These are phyloP conservation scores for Fraxinus platypoda DNA, from an alignment of 305 asterid genomes.

Conservation along the genomic window DNA sequence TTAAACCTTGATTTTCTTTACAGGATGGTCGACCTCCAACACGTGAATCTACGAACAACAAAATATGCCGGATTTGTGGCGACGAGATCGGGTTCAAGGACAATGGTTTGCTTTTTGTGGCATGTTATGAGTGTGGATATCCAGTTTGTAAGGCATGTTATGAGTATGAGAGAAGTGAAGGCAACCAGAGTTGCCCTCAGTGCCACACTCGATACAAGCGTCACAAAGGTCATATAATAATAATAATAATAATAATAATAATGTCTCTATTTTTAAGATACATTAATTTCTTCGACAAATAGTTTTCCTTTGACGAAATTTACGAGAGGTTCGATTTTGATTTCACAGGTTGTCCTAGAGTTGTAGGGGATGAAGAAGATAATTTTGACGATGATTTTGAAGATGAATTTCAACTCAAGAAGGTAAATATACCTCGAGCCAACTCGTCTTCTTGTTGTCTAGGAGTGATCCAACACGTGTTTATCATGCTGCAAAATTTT, in stretches of 20 bases:
- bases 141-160: constrained; percentile 78
- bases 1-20: neutral
- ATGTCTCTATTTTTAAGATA: neutral
- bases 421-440: neutral
- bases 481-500: too few species aligned
- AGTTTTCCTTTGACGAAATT: neutral
- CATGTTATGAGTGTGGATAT: constrained; percentile 61
- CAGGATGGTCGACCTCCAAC: constrained; percentile 19
- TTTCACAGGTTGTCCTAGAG: constrained; percentile 56
- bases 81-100: constrained; percentile 61
- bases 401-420: constrained; percentile 56
- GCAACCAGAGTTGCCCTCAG: constrained; percentile 67
- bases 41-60: constrained; percentile 21
- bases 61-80: constrained; percentile 57
- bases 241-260: neutral
- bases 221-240: constrained; percentile 46
- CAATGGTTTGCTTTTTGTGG: constrained; percentile 51
- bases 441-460: neutral
- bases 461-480: too few species aligned
- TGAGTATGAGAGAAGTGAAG: constrained; percentile 71
- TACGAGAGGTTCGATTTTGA: neutral
- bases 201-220: constrained; percentile 69
- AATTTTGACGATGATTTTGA: constrained; percentile 54
- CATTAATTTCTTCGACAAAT: neutral
- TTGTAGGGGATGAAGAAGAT: constrained; percentile 66